Conservation (phyloP, 495 filamentous ascomycete genomes). For the Lasiosphaeriaceae sp. region DNA sequence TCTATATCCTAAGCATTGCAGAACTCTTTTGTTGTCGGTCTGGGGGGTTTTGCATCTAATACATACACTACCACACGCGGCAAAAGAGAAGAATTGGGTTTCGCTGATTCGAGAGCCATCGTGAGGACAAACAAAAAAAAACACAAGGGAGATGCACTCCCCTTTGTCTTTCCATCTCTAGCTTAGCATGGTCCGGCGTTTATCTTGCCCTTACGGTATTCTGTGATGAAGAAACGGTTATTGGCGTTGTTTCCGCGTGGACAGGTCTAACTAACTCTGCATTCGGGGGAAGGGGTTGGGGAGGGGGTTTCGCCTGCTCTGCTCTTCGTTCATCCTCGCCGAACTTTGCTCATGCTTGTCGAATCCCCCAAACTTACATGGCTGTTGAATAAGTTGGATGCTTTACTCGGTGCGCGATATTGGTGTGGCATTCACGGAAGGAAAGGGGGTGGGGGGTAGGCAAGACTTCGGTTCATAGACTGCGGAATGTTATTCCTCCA, state of each 20-base stretch:
- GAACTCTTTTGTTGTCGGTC: constrained; percentile 3
- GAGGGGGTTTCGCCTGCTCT: too few species aligned
- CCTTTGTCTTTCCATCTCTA: constrained; percentile 2
- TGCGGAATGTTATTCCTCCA: constrained; percentile 6
- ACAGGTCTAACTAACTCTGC: background rate
- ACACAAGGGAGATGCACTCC: background rate
- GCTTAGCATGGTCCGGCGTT: constrained; percentile 18
- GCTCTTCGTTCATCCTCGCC: too few species aligned
- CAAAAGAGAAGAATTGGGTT: too few species aligned
- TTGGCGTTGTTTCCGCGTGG: constrained; percentile 11
- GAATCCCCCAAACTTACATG: too few species aligned
- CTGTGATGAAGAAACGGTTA: constrained; percentile 2
- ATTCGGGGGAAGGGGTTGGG: background rate
- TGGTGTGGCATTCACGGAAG: too few species aligned
- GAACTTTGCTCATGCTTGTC: too few species aligned
- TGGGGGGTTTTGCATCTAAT: too few species aligned
- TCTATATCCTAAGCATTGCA: background rate
- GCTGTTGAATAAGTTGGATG: too few species aligned
- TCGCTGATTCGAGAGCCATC: too few species aligned
- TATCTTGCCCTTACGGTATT: constrained; percentile 4
- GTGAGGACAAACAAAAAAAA: background rate
- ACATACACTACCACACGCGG: too few species aligned
- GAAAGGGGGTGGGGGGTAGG: background rate
- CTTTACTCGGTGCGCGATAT: too few species aligned
- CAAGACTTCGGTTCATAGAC: constrained; percentile 13